Conservation (phyloP, 257 asterid genomes). For the Solanum ossicruentum region DNA sequence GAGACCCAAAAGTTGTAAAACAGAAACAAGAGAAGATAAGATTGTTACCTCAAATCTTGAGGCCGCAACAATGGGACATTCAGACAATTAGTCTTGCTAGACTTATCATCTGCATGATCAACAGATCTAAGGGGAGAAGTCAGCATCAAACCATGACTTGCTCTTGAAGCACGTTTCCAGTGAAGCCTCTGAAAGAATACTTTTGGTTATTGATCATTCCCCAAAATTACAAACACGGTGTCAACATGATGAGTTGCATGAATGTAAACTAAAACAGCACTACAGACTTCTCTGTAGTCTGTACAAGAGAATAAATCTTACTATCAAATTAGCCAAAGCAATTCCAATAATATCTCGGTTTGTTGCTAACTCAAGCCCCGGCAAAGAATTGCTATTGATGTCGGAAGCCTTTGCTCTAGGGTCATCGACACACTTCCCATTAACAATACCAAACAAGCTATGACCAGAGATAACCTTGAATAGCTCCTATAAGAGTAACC, state of each 20-base stretch:
- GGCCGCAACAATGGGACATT: conserved; percentile 73
- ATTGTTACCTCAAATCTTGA: conserved; percentile 69
- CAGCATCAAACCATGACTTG: conserved; percentile 70
- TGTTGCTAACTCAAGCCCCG: conserved; percentile 77
- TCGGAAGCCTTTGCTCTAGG: conserved; percentile 91
- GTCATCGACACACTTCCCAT: conserved; percentile 87
- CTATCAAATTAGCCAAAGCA: conserved; percentile 89
- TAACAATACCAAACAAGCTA: conserved; percentile 72
- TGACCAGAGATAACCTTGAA: conserved; percentile 75
- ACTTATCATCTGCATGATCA: conserved; percentile 37
- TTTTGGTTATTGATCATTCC: not conserved
- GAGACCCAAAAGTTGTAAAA: not conserved
- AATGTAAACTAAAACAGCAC: not conserved
- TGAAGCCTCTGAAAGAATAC: conserved; percentile 72
- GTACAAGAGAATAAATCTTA: conserved; percentile 21
- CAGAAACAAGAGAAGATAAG: conserved; percentile 1
- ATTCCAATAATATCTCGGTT: conserved; percentile 83
- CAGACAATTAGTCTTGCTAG: conserved; percentile 23
- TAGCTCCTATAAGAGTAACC: conserved; percentile 43
- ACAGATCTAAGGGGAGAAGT: conserved; percentile 81
- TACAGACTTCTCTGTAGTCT: not conserved
- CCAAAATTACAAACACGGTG: not conserved
- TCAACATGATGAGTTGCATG: not conserved
- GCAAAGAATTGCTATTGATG: conserved; percentile 63
- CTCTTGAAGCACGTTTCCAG: conserved; percentile 92